Evolutionary conservation across 352 stramenopile species (phyloP).

Genomic region (Phytophthora colocasiae): DNA sequence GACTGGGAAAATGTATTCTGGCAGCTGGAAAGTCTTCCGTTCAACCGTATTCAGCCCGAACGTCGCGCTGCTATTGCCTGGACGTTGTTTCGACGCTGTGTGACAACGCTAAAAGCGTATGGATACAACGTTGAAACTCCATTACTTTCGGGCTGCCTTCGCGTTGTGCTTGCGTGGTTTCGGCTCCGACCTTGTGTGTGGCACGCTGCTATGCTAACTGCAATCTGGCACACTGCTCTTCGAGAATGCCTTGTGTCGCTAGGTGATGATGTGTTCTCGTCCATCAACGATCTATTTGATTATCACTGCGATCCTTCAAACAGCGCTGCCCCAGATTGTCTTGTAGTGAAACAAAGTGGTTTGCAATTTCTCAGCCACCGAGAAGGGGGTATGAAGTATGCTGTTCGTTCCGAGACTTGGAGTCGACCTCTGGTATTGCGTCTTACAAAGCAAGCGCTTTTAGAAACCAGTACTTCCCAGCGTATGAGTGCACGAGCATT

Average conservation of each 20-base stretch:
- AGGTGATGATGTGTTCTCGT: conserved; percentile 55
- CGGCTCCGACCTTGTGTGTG: conserved; percentile 63
- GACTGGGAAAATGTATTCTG: conserved; percentile 52
- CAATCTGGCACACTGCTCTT: conserved; percentile 68
- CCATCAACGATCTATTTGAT: conserved; percentile 62
- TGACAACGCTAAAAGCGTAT: conserved; percentile 50
- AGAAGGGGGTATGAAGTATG: conserved; percentile 44
- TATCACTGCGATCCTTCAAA: conserved; percentile 49
- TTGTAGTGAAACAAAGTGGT: conserved; percentile 60
- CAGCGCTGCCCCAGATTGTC: conserved; percentile 33
- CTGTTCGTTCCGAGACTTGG: conserved; percentile 38
- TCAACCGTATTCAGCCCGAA: conserved; percentile 56
- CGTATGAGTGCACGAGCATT: conserved; percentile 54
- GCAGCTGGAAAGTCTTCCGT: conserved; percentile 56
- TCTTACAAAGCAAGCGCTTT: conserved; percentile 64
- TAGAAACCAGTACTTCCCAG: conserved; percentile 55
- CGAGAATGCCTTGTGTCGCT: conserved; percentile 47
- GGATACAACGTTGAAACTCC: conserved; percentile 48
- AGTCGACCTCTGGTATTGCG: conserved; percentile 49
- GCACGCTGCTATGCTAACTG: conserved; percentile 64
- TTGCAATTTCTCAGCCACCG: conserved; percentile 60
- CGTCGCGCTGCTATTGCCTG: conserved; percentile 63
- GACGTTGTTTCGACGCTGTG: conserved; percentile 67
- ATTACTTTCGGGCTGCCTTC: conserved; percentile 58
- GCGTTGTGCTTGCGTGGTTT: conserved; percentile 69